Evolutionary conservation across 2,329 filamentous ascomycete species (phyloP).

Genomic region (Cytospora schulzeri): DNA sequence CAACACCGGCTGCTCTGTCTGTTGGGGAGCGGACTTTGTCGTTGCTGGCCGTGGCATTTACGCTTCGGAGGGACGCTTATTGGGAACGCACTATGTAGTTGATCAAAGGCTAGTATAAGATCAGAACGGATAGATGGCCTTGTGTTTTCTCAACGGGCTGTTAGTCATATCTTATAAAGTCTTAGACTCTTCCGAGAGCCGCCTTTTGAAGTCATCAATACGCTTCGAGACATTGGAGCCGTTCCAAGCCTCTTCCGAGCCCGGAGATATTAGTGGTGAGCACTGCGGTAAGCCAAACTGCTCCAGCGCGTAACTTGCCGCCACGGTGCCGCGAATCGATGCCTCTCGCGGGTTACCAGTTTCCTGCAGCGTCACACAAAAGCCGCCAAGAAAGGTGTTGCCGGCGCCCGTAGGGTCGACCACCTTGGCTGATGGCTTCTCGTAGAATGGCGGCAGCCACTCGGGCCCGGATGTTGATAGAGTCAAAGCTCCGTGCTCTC

Average conservation of each 20-base stretch:
- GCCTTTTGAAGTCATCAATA: background rate
- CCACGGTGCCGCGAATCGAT: slow-evolving; percentile 37
- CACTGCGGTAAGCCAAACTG: slow-evolving; percentile 36
- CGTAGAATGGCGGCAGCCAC: slow-evolving; percentile 38
- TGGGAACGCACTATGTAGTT: background rate
- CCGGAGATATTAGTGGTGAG: background rate
- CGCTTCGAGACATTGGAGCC: background rate
- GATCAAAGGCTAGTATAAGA: background rate
- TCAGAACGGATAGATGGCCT: background rate
- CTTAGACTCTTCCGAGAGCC: background rate
- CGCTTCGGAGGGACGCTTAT: background rate
- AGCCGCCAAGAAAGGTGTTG: slow-evolving; percentile 41
- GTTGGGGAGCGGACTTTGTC: background rate
- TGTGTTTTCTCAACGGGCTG: background rate
- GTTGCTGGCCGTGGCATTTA: background rate
- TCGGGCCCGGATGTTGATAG: slow-evolving; percentile 6
- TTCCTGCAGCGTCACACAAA: slow-evolving; percentile 33
- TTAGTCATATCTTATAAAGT: background rate
- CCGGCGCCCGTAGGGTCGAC: slow-evolving; percentile 42
- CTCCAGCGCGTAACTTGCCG: slow-evolving; percentile 38
- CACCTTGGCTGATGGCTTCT: slow-evolving; percentile 26
- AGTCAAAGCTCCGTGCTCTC: slow-evolving; percentile 13
- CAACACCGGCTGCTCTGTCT: background rate
- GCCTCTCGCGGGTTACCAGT: slow-evolving; percentile 32
- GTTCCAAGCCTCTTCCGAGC: background rate